Conservation (phyloP, 192 early-diverging fungal genomes). For the Haplosporangium gracile region DNA sequence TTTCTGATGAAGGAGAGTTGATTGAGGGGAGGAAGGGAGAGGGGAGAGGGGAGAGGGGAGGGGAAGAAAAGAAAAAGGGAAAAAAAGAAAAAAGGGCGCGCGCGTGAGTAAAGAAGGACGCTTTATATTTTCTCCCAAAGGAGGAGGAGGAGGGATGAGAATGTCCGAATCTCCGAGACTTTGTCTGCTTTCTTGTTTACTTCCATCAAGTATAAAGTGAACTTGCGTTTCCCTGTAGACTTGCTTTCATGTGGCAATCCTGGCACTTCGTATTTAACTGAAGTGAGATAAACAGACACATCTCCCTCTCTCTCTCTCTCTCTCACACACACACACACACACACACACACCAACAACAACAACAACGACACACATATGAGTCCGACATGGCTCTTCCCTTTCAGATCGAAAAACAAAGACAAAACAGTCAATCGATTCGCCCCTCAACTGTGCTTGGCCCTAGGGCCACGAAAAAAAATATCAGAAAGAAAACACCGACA, state of each 20-base stretch:
- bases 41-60: not conserved
- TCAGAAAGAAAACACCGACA: not conserved
- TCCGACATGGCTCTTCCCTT: not conserved
- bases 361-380: not conserved
- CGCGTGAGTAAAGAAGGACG: not conserved
- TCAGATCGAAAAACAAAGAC: too few species aligned
- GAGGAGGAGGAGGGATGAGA: not conserved
- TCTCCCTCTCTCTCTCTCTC: not conserved
- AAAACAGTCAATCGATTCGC: not conserved
- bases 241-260: constrained; percentile 6
- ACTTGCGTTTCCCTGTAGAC: not conserved
- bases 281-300: not conserved
- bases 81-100: not conserved
- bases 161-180: constrained; percentile 5
- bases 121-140: not conserved
- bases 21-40: not conserved
- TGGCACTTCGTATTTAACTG: not conserved
- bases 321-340: too few species aligned
- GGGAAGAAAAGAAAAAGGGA: not conserved
- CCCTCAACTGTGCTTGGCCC: constrained; percentile 11
- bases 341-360: not conserved
- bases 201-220: not conserved
- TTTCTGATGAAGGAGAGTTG: constrained; percentile 10
- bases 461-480: not conserved
- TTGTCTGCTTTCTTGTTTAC: not conserved